Evolutionary conservation across 1,284 basidiomycete genomes (phyloP).

Genomic region (Tylopilus sp.): DNA sequence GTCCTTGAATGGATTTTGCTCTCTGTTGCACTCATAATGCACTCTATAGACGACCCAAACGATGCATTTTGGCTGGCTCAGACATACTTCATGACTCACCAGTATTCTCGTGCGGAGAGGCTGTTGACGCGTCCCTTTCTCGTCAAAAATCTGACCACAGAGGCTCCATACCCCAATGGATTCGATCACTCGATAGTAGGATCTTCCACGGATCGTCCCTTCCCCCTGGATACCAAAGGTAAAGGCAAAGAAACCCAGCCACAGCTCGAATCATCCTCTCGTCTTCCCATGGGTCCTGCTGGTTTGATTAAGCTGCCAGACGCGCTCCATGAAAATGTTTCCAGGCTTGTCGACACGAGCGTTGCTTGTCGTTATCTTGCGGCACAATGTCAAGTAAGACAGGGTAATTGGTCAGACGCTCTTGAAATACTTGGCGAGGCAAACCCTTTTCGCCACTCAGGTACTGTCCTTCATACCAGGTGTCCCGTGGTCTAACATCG

Average conservation of each 20-base stretch:
- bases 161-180: constrained; percentile 43
- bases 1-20: not conserved
- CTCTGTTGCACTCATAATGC: constrained; percentile 14
- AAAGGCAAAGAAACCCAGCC: constrained; percentile 57
- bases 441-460: constrained; percentile 78
- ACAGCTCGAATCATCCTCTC: constrained; percentile 40
- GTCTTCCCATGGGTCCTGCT: constrained; percentile 65
- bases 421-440: constrained; percentile 90
- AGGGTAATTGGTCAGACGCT: constrained; percentile 92
- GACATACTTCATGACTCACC: constrained; percentile 92
- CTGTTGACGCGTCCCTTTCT: constrained; percentile 83
- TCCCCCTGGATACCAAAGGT: constrained; percentile 42
- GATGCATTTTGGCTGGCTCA: constrained; percentile 99
- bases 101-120: constrained; percentile 91
- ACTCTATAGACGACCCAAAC: constrained; percentile 74
- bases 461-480: constrained; percentile 30
- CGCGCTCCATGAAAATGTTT: constrained; percentile 59
- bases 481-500: constrained; percentile 4
- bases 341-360: constrained; percentile 84
- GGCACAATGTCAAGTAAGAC: constrained; percentile 88
- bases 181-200: constrained; percentile 31
- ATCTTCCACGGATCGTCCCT: constrained; percentile 23
- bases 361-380: constrained; percentile 92
- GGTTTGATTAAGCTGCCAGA: constrained; percentile 64
- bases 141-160: constrained; percentile 42